Conservation (phyloP, 2,329 filamentous ascomycete species). For the Coniochaeta hoffmannii region DNA sequence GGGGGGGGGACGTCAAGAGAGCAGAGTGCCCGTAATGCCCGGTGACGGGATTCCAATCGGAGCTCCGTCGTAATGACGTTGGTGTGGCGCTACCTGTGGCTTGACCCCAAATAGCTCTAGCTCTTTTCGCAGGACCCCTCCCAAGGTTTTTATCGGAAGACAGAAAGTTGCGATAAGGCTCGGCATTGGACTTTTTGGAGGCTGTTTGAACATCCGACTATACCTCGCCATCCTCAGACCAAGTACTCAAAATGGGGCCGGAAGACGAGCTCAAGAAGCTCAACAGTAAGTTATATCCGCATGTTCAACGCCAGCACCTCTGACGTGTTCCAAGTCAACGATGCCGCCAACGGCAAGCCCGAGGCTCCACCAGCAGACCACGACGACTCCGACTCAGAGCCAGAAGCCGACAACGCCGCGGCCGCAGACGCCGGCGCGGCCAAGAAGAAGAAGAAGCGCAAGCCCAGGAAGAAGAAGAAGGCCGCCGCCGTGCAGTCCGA, state of each 20-base stretch:
- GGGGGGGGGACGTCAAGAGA: neutral
- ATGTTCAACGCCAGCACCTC: neutral
- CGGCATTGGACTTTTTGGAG: neutral
- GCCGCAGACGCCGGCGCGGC: conserved; percentile 31
- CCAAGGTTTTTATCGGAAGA: neutral
- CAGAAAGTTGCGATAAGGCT: neutral
- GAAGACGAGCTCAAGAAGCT: conserved; percentile 34
- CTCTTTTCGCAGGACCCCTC: conserved; percentile 8
- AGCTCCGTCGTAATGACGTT: conserved; percentile 1
- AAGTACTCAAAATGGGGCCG: conserved; percentile 28
- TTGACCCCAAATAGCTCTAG: neutral
- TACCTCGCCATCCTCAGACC: conserved; percentile 1
- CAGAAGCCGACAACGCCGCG: conserved; percentile 32
- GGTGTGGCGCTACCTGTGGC: conserved; percentile 7
- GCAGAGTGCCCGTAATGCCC: neutral
- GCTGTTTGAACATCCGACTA: neutral
- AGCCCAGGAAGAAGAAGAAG: conserved; percentile 64
- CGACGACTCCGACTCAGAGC: conserved; percentile 48
- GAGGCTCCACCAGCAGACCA: conserved; percentile 22
- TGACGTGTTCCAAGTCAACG: conserved; percentile 26
- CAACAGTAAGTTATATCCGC: conserved; percentile 22
- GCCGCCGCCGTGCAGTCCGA: conserved; percentile 60
- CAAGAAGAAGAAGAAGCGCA: conserved; percentile 80
- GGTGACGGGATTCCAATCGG: conserved; percentile 4
- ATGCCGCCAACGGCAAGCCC: conserved; percentile 29